Base-by-base conservation (phyloP, 305 asterid species). In the Fraxinus dipetala region DNA sequence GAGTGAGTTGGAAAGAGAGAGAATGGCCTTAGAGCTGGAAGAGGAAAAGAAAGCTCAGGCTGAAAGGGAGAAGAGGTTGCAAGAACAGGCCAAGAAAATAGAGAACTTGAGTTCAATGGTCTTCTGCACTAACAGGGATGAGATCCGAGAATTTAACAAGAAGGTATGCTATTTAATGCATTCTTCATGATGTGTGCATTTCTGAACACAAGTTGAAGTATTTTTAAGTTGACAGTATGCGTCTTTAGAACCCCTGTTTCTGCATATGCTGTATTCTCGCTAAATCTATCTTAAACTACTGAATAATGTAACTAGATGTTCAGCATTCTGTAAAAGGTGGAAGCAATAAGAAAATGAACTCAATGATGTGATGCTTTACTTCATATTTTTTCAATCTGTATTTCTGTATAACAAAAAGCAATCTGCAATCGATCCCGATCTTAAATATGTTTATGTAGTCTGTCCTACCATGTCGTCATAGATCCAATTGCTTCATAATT, bases 21-120 rank as follows among this genome's bases (percentile, higher is more conserved):
- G 97, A 88, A 95, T 95, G 83, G 95, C 99, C 79, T 85, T 94
- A 87, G 96, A 91, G 91, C 89, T 94, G 83, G 99, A 94, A 90
- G 99, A 91, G 88, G 98, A 94, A 88, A 96, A 93, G 91, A 91
- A 94, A 92, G 95, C 95, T 84, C 97, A 94, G 84, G 98, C 97
- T 85, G 98, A 95, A 89, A 81, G 91, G 76, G 99, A 95, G 79
- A 93, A 84, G 90, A 91, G 89, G 91, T 83, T 96, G 90, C 92
- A 89, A 89, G 97, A 89, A 89, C 98, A 95, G 85, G 98, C 95
- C 85, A 93, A 92, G 89, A 93, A 90, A 87, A 94, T 96, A 63
- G 89, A 93, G 85, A 96, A 93, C 86, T 89, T 94, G 89, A 94
- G 99, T 84, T 89, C 99, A 22, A 96, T 96, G 97, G 97, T 96